phyloP scores from a whole-genome alignment of 805 yeast species.

The Groenewaldozyma tartarivorans region DNA sequence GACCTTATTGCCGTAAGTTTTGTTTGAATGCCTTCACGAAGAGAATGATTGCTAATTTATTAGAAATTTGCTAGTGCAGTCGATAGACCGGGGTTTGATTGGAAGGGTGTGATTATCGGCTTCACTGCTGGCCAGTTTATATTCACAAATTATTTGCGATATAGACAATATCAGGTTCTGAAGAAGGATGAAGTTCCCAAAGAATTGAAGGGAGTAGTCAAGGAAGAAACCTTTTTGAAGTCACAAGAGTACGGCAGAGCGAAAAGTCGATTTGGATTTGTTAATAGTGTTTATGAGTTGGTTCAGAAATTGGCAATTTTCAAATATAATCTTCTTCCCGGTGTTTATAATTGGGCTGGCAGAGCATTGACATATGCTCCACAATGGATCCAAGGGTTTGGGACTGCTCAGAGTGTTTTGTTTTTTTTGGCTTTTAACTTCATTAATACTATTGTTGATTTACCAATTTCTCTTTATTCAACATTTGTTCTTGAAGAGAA shows the following conservation, averaged over 20 bases:
- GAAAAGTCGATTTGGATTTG: slow-evolving; percentile 59
- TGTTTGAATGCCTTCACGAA: too few species aligned
- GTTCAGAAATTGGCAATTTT: slow-evolving; percentile 49
- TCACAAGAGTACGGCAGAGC: slow-evolving; percentile 74
- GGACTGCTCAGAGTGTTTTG: slow-evolving; percentile 62
- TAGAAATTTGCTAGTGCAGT: slow-evolving; percentile 37
- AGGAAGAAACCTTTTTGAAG: slow-evolving; percentile 62
- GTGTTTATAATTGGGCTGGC: slow-evolving; percentile 46
- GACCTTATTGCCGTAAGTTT: too few species aligned
- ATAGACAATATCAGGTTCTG: slow-evolving; percentile 68
- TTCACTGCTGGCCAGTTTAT: slow-evolving; percentile 65
- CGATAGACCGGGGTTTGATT: slow-evolving; percentile 63
- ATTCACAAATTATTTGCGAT: slow-evolving; percentile 65
- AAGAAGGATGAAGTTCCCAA: slow-evolving; percentile 52
- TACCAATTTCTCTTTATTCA: slow-evolving; percentile 67
- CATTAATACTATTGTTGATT: slow-evolving; percentile 41
- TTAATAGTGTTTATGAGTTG: slow-evolving; percentile 42
- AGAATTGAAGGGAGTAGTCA: slow-evolving; percentile 57
- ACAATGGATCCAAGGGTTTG: slow-evolving; percentile 34
- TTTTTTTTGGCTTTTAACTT: slow-evolving; percentile 45
- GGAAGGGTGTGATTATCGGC: slow-evolving; percentile 70
- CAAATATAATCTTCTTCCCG: slow-evolving; percentile 55
- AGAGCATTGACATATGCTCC: slow-evolving; percentile 23
- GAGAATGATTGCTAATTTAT: too few species aligned
- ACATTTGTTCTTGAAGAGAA: slow-evolving; percentile 86